phyloP scores from a whole-genome alignment of 2,329 filamentous ascomycete genomes.

The Phyllosticta citribraziliensis region DNA sequence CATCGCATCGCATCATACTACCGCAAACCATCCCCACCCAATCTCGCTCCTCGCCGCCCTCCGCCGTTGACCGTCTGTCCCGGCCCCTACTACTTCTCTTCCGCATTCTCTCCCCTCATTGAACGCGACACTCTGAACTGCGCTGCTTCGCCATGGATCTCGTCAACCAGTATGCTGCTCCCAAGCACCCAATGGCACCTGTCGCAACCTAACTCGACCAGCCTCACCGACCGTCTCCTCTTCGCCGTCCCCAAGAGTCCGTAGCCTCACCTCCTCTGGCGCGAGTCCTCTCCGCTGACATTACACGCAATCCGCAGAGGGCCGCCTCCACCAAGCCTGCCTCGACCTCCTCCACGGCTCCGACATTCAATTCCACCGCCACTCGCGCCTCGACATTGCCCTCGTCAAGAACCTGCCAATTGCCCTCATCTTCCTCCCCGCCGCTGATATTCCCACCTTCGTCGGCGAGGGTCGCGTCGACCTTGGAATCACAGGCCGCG shows the following conservation, averaged over 20 bases:
- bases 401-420: slow-evolving; percentile 95
- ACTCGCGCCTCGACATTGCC: slow-evolving; percentile 92
- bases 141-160: slow-evolving; percentile 25
- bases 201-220: slow-evolving; percentile 35
- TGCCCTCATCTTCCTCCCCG: slow-evolving; percentile 91
- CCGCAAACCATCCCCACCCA: neutral
- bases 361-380: slow-evolving; percentile 92
- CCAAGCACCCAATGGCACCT: slow-evolving; percentile 14
- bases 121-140: neutral
- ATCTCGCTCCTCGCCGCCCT: neutral
- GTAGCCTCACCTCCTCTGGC: slow-evolving; percentile 29
- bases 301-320: slow-evolving; percentile 53
- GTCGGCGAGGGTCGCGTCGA: slow-evolving; percentile 91
- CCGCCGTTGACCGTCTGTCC: neutral
- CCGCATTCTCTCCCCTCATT: neutral
- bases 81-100: neutral
- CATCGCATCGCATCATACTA: neutral
- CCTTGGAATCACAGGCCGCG: slow-evolving; percentile 86
- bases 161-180: slow-evolving; percentile 26
- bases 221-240: slow-evolving; percentile 82
- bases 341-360: slow-evolving; percentile 87
- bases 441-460: slow-evolving; percentile 94
- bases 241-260: slow-evolving; percentile 98
- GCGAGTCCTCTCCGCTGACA: neutral
- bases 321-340: slow-evolving; percentile 76